Evolutionary conservation across 768 basidiomycete genomes (phyloP), one percentile per base, ranked within the genome.

Genomic region (Pulveroboletus frians): DNA sequence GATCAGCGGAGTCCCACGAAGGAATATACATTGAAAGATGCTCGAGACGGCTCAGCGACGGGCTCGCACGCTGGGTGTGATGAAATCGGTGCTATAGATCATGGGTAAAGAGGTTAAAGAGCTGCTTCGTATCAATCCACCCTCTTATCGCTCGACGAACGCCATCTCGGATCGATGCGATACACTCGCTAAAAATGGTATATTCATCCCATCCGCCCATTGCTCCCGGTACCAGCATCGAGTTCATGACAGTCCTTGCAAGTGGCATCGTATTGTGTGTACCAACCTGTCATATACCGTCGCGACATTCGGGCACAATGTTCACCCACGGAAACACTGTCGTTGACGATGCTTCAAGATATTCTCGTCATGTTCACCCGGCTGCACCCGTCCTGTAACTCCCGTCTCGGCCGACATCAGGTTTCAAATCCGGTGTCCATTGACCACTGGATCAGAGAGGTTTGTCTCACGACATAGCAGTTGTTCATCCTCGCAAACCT

Each of bases 121-220:
- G 36, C 31, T 17, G 41, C 31, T 6, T 10, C 17, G 46, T 44
- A n/a, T 46, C 32, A 34, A 34, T 34, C 46, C 15, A 26, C 39
- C n/a, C 15, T 54, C 54, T 64, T 65, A 65, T 63, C 62, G 14
- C 39, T 53, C 46, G 35, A 53, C 26, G 7, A 3, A n/a, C 31
- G 31, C 18, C 29, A 52, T 14, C 38, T 58, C 62, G 62, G 62
- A 63, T 63, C 62, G 61, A 63, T 64, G 46, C 62, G 59, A 59
- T 13, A 15, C 10, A 5, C 36, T 5, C 27, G 5, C 54, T 9
- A 1, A 3, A 48, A 18, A 41, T 41, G 43, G 32, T 2, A 47
- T 21, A 0, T 14, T 30, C 17, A 1, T 53, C 50, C n/a, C 58
- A 60, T 41, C 2, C 20, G 4, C 18, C 10, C 7, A 6, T 2